Percentiles rank a stretch among this genome's conserved stretches.
phyloP scores from a whole-genome alignment of 2,329 filamentous ascomycete genomes.

The Arthroderma sp. region DNA sequence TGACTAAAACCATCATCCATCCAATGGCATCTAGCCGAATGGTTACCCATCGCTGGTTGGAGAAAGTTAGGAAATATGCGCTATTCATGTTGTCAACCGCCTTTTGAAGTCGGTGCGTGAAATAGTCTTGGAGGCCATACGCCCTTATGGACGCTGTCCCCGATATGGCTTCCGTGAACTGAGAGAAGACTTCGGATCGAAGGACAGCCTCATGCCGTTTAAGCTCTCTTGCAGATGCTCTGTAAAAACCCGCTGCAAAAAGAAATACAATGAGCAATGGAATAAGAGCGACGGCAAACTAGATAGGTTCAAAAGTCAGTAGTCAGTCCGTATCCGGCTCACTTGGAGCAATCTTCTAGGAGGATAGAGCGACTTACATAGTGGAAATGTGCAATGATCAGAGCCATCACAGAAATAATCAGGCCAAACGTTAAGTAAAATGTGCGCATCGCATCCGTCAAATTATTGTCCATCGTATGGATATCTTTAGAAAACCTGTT shows the following conservation, averaged over 20 bases:
- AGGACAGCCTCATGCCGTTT: slow-evolving; percentile 89
- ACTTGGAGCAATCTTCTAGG: not conserved
- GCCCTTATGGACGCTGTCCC: slow-evolving; percentile 70
- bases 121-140: slow-evolving; percentile 69
- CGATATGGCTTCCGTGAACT: slow-evolving; percentile 77
- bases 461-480: slow-evolving; percentile 88
- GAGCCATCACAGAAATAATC: slow-evolving; percentile 69
- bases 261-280: slow-evolving; percentile 66
- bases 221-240: slow-evolving; percentile 80
- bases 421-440: slow-evolving; percentile 75
- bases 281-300: slow-evolving; percentile 57
- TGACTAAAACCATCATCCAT: slow-evolving; percentile 72
- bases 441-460: slow-evolving; percentile 84
- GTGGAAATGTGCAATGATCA: slow-evolving; percentile 92
- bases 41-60: slow-evolving; percentile 88
- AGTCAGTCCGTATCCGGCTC: slow-evolving; percentile 3
- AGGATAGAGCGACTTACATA: slow-evolving; percentile 39
- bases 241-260: slow-evolving; percentile 75
- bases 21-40: slow-evolving; percentile 75
- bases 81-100: slow-evolving; percentile 85
- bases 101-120: slow-evolving; percentile 55
- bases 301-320: slow-evolving; percentile 2
- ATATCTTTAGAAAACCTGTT: slow-evolving; percentile 95
- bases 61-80: slow-evolving; percentile 89
- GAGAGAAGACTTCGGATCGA: slow-evolving; percentile 76